A percentile compares a stretch with the other conserved stretches of the same genome.
Conservation (phyloP, 2,329 filamentous ascomycete species). For the Calonectria pteridis region DNA sequence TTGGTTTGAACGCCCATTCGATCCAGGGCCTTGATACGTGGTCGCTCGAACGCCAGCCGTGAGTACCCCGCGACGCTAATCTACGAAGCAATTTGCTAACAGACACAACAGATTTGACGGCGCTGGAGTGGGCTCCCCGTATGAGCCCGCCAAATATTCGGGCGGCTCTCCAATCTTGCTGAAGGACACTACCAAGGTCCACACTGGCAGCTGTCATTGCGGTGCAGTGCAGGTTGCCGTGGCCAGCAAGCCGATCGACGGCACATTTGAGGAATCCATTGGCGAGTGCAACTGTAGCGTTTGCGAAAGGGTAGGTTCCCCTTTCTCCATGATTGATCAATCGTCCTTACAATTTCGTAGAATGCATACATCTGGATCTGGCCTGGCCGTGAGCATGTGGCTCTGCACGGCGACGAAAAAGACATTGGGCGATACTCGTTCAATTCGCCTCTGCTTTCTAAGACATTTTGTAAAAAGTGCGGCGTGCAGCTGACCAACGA, state of each 20-base stretch:
- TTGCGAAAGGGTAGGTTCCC: slow-evolving; percentile 55
- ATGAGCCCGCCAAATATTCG: slow-evolving; percentile 52
- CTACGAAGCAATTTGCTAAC: neutral
- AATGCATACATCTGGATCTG: slow-evolving; percentile 61
- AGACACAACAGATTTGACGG: slow-evolving; percentile 49
- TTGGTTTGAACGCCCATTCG: slow-evolving; percentile 57
- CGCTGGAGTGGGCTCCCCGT: slow-evolving; percentile 45
- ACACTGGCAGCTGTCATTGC: slow-evolving; percentile 67
- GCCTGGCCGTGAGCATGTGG: slow-evolving; percentile 53
- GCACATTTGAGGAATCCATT: slow-evolving; percentile 46
- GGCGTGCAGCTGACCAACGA: slow-evolving; percentile 58
- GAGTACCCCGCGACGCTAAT: slow-evolving; percentile 30
- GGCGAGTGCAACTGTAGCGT: slow-evolving; percentile 66
- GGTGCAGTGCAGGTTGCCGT: slow-evolving; percentile 61
- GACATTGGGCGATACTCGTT: slow-evolving; percentile 57
- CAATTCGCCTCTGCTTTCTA: slow-evolving; percentile 46
- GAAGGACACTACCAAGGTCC: slow-evolving; percentile 54
- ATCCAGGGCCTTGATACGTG: slow-evolving; percentile 60
- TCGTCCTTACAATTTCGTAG: slow-evolving; percentile 42
- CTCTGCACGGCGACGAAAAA: slow-evolving; percentile 53
- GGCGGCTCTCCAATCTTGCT: slow-evolving; percentile 55
- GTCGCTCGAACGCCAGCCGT: slow-evolving; percentile 53
- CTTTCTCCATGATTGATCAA: too few species aligned
- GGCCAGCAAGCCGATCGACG: slow-evolving; percentile 57
- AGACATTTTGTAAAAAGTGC: slow-evolving; percentile 63